Evolutionary conservation across 768 basidiomycete species (phyloP), one percentile per base, ranked within the genome.

Genomic region (Calocybe cyanea): DNA sequence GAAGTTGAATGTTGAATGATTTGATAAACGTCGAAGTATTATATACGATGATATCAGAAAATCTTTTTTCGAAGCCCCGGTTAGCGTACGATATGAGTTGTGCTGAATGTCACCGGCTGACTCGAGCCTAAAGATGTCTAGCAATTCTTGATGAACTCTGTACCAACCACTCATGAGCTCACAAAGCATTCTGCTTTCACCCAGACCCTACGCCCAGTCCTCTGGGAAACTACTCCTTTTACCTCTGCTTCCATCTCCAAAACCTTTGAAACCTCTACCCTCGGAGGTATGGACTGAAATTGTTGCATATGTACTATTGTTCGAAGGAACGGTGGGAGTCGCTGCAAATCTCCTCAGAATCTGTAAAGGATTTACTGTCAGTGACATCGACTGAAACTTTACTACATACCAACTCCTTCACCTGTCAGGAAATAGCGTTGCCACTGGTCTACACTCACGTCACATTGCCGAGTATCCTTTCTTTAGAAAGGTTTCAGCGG

Each of bases 231-330:
- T 90, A 21, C 62, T 85, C 11, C 72, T 91, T 10, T 63, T 90
- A 0, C 87, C 87, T 13, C 71, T 91, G 14, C 71, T 89, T 10
- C 86, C 85, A 10, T 60, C 70, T 4, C 71, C 64, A 33, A 73
- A 71, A 19, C 71, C 72, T 14, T 51, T 73, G 38, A 78, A 74
- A 50, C 66, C 78, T 21, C 68, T 91, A 14, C 88, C 88, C 1
- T 63, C 67, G 3, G 88, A 90, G 65, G 58, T 90, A 50, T 90
- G 88, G 88, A 65, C 72, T 5, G 72, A 71, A 30, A 78, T 91
- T 40, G 71, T 90, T 41, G 59, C 64, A 23, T 67, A 65, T 56
- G 66, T 65, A 3, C 52, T 73, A 33, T 49, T 52, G 18, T 44
- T 46, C 48, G 60, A 61, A 36, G 48, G 51, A 38, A 43, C 52